Conservation (phyloP, 2,329 filamentous ascomycete species). For the Trichoderma sp. region DNA sequence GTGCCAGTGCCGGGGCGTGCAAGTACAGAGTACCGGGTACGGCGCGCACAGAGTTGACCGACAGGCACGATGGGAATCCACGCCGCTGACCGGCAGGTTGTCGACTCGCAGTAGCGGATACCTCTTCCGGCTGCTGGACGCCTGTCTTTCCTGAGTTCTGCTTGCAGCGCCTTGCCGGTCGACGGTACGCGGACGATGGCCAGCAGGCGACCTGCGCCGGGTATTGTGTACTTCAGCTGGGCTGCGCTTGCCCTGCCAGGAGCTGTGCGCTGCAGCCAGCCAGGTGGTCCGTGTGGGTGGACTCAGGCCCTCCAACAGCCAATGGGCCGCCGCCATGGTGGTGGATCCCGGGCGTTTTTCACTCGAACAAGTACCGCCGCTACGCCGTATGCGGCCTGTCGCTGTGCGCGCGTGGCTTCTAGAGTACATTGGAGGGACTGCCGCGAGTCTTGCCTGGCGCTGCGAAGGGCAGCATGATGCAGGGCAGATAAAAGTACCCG, state of each 20-base stretch:
- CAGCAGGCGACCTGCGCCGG: not conserved
- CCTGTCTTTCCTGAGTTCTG: not conserved
- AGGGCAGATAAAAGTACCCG: not conserved
- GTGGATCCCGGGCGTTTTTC: slow-evolving; percentile 13
- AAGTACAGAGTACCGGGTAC: too few species aligned
- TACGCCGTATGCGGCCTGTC: slow-evolving; percentile 23
- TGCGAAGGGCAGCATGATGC: not conserved
- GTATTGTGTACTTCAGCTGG: slow-evolving; percentile 12
- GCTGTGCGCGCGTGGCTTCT: not conserved
- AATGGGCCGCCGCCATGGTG: not conserved
- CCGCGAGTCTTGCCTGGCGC: not conserved
- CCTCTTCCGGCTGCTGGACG: not conserved
- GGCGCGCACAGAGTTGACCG: too few species aligned
- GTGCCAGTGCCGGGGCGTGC: too few species aligned
- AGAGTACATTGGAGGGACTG: not conserved
- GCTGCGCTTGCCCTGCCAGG: slow-evolving; percentile 23
- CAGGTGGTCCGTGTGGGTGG: slow-evolving; percentile 23
- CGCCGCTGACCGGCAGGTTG: not conserved
- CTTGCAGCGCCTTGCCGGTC: too few species aligned
- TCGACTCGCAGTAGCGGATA: not conserved
- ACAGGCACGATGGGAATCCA: too few species aligned
- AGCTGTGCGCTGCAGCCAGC: slow-evolving; percentile 28
- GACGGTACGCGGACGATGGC: not conserved
- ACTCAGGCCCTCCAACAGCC: not conserved
- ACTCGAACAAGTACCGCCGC: slow-evolving; percentile 24